Evolutionary conservation across 176 grass and related monocot species (phyloP), one percentile per base, ranked within the genome.

Genomic region (Ananas comosus): DNA sequence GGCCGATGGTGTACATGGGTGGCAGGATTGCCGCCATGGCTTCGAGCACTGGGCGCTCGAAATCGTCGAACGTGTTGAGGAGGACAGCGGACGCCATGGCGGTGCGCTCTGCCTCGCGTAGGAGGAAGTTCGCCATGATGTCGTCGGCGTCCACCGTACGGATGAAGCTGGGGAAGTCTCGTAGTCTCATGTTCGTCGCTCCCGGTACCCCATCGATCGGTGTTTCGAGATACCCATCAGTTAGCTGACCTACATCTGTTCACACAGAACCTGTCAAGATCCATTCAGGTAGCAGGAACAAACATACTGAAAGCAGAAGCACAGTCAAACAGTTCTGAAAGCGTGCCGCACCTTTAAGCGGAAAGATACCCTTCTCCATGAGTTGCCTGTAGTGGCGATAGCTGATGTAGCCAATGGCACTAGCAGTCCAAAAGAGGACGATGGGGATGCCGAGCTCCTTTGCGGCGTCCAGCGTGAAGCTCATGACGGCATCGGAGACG

Each of bases 401-500:
- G 48, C 50, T 22, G 50, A 54, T 53, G 68, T 53, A 52, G 10
- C 49, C 50, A 70, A 49, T 14, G 53, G 68, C 22, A 19, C 68
- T 70, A 11, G 49, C 2, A 18, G 68, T 51, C 68, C 68, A 70
- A 12, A 70, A 53, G n/a, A 53, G 9, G 9, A 54, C 50, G 2
- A 16, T 19, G 5, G 68, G 68, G 50, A 54, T 29, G 10, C 68
- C 68, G 10, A 53, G 50, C 68, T 54, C 51, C 50, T 29, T 70
- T 3, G 68, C 50, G 0, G 68, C 68, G 19, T 70, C 68, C 18
- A 70, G 9, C 4, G 68, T 53, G 50, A 70, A 70, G 68, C 50
- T 70, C 68, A 70, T 70, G 68, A 70, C 3, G 22, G 12, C 68
- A 10, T 70, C 68, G 11, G 68, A 70, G 68, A 70, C 19, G 49